Percentiles rank a stretch among this genome's conserved stretches.
Conservation (phyloP, 495 filamentous ascomycete species). For the Amphirosellinia nigrospora region DNA sequence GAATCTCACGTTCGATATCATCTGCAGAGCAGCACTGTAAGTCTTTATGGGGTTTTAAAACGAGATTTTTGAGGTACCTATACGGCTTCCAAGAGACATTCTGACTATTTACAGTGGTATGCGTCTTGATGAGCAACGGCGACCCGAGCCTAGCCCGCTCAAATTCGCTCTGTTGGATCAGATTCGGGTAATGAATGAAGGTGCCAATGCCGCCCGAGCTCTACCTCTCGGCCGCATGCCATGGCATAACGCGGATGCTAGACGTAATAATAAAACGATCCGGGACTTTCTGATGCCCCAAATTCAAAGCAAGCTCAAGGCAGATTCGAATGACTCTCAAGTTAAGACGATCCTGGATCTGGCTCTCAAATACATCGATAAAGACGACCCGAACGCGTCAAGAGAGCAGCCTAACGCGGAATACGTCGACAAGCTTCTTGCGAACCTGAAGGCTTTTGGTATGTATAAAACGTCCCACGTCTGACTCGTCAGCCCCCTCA, state of each 20-base stretch:
- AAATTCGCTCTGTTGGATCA: constrained; percentile 34
- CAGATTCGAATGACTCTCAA: constrained; percentile 22
- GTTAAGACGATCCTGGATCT: constrained; percentile 40
- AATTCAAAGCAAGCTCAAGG: constrained; percentile 34
- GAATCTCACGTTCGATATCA: constrained; percentile 47
- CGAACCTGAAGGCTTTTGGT: constrained; percentile 44
- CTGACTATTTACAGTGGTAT: constrained; percentile 32
- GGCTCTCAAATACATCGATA: constrained; percentile 35
- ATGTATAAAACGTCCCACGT: not conserved
- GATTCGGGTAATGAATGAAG: constrained; percentile 29
- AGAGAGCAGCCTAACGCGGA: constrained; percentile 30
- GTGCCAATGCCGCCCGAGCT: constrained; percentile 26
- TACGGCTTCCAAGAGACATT: not conserved
- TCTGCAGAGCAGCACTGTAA: constrained; percentile 40
- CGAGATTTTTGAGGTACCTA: constrained; percentile 6
- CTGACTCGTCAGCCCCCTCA: not conserved
- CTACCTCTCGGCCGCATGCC: constrained; percentile 27
- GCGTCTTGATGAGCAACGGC: constrained; percentile 35
- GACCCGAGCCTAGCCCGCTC: constrained; percentile 30
- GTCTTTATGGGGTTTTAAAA: constrained; percentile 15
- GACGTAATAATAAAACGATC: constrained; percentile 36
- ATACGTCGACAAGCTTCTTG: constrained; percentile 35
- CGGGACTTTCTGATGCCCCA: constrained; percentile 33
- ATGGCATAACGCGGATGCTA: constrained; percentile 30
- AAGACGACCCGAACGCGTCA: constrained; percentile 31